Evolutionary conservation across 768 basidiomycete species (phyloP).

Genomic region (Lanmaoa pseudosensibilis): DNA sequence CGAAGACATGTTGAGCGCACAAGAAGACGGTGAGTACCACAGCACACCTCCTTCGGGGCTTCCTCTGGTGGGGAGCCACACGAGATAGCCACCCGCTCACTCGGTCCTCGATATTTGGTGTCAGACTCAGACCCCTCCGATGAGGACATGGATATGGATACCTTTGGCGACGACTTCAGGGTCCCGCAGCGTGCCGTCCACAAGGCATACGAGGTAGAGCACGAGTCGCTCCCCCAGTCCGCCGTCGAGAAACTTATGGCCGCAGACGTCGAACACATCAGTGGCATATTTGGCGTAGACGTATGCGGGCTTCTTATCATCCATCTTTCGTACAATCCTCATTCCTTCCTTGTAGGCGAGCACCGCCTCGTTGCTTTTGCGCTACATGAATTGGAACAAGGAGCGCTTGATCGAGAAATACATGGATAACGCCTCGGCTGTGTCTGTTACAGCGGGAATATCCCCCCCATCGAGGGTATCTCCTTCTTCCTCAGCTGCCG

Average conservation of each 20-base stretch:
- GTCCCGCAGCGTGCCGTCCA: constrained; percentile 52
- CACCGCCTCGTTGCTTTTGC: constrained; percentile 75
- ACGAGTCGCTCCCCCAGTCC: constrained; percentile 66
- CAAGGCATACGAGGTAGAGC: constrained; percentile 86
- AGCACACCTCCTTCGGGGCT: constrained; percentile 1
- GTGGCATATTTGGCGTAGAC: constrained; percentile 84
- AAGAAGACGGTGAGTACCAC: constrained; percentile 51
- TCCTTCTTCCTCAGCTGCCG: constrained; percentile 25
- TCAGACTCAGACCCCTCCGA: constrained; percentile 46
- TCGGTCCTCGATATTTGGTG: constrained; percentile 10
- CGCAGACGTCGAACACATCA: constrained; percentile 80
- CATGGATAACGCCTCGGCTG: constrained; percentile 83
- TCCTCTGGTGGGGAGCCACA: constrained; percentile 26
- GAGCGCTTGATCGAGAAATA: constrained; percentile 95
- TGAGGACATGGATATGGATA: constrained; percentile 72
- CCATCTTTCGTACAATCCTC: neutral
- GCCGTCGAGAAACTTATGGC: constrained; percentile 80
- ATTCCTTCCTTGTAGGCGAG: constrained; percentile 45
- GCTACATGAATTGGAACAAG: constrained; percentile 91
- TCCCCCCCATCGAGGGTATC: constrained; percentile 33
- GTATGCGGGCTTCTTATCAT: constrained; percentile 48
- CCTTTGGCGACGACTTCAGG: constrained; percentile 62
- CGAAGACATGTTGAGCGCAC: constrained; percentile 61
- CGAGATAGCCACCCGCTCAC: constrained; percentile 16
- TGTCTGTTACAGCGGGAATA: constrained; percentile 77